A percentile compares a stretch with the other conserved stretches of the same genome.
Evolutionary conservation across 345 rosid genomes (phyloP).

Genomic region (Gossypium thurberi): DNA sequence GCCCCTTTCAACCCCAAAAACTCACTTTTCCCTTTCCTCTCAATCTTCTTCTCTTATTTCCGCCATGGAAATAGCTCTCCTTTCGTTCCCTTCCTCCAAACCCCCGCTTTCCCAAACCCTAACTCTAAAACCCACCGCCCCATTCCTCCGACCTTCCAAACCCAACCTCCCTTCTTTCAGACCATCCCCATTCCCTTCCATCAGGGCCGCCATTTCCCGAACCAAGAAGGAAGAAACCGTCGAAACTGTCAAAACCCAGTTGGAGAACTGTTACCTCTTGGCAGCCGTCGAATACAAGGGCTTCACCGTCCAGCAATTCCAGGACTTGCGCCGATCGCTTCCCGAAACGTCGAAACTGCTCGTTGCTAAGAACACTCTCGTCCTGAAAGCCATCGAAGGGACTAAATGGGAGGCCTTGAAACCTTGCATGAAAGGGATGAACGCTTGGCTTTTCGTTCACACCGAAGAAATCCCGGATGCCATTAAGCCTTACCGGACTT

Average conservation of each 20-base stretch:
- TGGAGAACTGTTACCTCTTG: conserved; percentile 72
- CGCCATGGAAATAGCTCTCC: conserved; percentile 61
- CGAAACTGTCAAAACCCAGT: conserved; percentile 61
- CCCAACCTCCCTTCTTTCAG: neutral
- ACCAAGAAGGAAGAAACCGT: conserved; percentile 69
- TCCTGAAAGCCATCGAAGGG: conserved; percentile 80
- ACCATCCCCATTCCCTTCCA: conserved; percentile 12
- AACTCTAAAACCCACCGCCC: conserved; percentile 20
- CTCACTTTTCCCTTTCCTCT: neutral
- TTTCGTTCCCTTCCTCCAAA: conserved; percentile 52
- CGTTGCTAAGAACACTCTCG: conserved; percentile 86
- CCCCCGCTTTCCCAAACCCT: conserved; percentile 17
- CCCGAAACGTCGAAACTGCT: conserved; percentile 64
- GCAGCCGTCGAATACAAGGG: conserved; percentile 77
- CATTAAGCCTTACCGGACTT: conserved; percentile 68
- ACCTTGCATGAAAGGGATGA: conserved; percentile 98
- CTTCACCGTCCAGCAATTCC: conserved; percentile 81
- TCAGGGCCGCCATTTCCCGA: conserved; percentile 77
- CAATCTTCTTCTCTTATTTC: neutral
- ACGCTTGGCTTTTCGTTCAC: conserved; percentile 89
- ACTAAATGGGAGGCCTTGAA: conserved; percentile 74
- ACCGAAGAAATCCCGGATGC: conserved; percentile 83
- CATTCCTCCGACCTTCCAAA: conserved; percentile 1
- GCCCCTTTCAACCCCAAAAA: neutral
- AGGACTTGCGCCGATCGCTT: conserved; percentile 60